Evolutionary conservation across 306 rosid genomes (phyloP), one percentile per base, ranked within the genome.

Genomic region (Hippophae tibetana): DNA sequence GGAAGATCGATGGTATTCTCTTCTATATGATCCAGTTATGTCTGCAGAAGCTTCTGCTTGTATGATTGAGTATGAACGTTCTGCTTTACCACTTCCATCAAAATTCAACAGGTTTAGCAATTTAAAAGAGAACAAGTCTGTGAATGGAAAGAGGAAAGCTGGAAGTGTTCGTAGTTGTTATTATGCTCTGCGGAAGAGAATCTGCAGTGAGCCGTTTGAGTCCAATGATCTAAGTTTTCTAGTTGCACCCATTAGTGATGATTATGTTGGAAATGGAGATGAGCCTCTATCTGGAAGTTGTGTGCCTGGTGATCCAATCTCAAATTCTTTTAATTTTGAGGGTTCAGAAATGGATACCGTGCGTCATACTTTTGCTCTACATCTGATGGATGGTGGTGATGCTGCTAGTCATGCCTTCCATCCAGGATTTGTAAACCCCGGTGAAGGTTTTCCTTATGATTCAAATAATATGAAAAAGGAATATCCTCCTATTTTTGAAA

Each of bases 1-100:
- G 71, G 80, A 82, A 47, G 97, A 93, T 54, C 79, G 99, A 57
- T 93, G 97, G 99, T 48, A 76, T 61, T 73, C 87, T 75, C 70
- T 93, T 62, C 89, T 93, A 60, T 93, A 80, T 59, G 90, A 86
- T 78, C 83, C 89, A 31, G 57, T 62, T 65, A 61, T 82, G 46
- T 82, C 99, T 50, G 72, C 66, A 7, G 82, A 83, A 10, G 88
- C 95, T 13, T 75, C 95, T 67, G 56, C 73, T 6, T 40, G 58
- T 62, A 86, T 93, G 84, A 60, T 56, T 58, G 72, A 68, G 47
- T 61, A 71, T 14, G 96, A 85, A 75, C 73, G 54, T 64, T 75
- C 81, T 40, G 68, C 79, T 57, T 52, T 72, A 6, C 52, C 72
- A 64, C 82, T 63, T 43, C 77, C 87, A 13, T 76, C 85, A 5